These are phyloP conservation scores for Asterochloris erici DNA, from an alignment of 139 green algal species.

Conservation along the genomic window DNA sequence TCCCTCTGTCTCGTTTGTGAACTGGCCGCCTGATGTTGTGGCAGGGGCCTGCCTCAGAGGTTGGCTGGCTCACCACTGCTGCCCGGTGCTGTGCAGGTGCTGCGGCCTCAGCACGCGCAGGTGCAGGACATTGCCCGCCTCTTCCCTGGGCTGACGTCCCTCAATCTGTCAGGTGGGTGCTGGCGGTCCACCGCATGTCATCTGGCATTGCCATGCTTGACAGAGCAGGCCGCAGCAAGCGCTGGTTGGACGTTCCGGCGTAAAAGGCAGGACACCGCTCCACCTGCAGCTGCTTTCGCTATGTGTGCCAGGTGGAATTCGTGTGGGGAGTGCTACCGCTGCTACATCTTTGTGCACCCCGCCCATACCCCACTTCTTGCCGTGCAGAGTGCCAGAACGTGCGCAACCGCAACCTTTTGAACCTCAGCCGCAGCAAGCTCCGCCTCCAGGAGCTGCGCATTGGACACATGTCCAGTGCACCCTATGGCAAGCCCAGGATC, in stretches of 20 bases:
- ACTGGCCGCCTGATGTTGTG: background rate
- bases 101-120: constrained; percentile 9
- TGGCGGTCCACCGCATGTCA: background rate
- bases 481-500: constrained; percentile 24
- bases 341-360: background rate
- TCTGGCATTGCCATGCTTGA: background rate
- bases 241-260: background rate
- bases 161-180: constrained; percentile 11
- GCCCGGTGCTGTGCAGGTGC: background rate
- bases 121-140: constrained; percentile 1
- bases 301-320: background rate
- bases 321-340: background rate
- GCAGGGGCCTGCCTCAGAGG: background rate
- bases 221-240: background rate
- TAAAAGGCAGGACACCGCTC: background rate
- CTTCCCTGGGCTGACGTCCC: constrained; percentile 4
- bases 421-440: constrained; percentile 4
- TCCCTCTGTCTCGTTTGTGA: background rate
- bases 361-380: background rate
- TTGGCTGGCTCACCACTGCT: background rate
- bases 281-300: background rate
- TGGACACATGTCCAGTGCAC: background rate
- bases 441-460: constrained; percentile 14
- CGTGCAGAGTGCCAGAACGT: constrained; percentile 17
- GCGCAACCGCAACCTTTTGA: constrained; percentile 23